Evolutionary conservation across 257 asterid species (phyloP).

Genomic region (Phtheirospermum japonicum): DNA sequence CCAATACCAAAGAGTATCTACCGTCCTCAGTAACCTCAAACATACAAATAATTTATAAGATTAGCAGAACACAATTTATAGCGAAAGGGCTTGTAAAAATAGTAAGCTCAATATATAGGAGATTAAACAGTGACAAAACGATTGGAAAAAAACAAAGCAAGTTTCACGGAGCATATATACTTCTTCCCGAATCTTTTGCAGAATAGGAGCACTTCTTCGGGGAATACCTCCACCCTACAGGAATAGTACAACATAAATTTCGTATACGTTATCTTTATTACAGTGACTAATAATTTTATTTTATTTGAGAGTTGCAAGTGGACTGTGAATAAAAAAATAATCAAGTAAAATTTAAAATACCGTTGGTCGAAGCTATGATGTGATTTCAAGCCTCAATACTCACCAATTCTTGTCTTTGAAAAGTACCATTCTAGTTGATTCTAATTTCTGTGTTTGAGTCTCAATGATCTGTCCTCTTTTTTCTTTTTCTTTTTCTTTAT

Average conservation of each 20-base stretch:
- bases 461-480: no score
- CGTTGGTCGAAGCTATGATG: no score
- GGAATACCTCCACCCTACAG: conserved; percentile 94
- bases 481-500: no score
- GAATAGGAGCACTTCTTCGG: conserved; percentile 83
- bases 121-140: neutral
- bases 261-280: conserved; percentile 6
- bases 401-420: no score
- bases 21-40: conserved; percentile 80
- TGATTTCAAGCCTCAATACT: no score
- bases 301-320: no score
- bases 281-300: no score
- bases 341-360: no score
- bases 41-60: conserved; percentile 23
- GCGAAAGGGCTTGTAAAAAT: neutral
- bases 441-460: no score
- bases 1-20: conserved; percentile 64
- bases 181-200: conserved; percentile 82
- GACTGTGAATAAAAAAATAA: no score
- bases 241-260: conserved; percentile 19
- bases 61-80: neutral
- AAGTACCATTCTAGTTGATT: no score
- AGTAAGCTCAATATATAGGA: neutral
- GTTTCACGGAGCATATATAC: conserved; percentile 40
- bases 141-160: conserved; percentile 21